Conservation (phyloP, 2,329 filamentous ascomycete genomes). For the Aspergillus fumigatiaffinis region DNA sequence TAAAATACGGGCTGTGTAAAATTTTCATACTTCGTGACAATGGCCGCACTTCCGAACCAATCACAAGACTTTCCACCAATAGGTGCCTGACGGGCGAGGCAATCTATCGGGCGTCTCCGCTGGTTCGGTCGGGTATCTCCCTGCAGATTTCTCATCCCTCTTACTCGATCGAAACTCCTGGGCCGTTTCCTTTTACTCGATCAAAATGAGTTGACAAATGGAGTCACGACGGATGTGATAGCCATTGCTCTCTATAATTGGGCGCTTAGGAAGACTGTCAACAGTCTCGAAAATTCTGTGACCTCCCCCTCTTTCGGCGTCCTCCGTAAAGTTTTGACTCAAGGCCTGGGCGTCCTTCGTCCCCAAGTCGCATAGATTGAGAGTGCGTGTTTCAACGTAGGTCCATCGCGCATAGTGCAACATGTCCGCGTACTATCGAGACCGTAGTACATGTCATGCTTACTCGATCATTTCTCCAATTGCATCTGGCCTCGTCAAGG, state of each 20-base stretch:
- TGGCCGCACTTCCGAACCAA: neutral
- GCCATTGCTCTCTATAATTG: neutral
- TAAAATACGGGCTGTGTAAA: neutral
- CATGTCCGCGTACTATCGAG: neutral
- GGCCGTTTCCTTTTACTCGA: neutral
- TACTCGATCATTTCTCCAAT: neutral
- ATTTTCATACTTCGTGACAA: neutral
- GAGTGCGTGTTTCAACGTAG: too few species aligned
- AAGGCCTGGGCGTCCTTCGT: neutral
- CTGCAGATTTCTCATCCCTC: neutral
- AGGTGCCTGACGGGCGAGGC: neutral
- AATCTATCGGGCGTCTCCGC: conserved; percentile 2
- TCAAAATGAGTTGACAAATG: neutral
- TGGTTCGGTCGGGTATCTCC: neutral
- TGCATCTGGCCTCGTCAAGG: neutral
- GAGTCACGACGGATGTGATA: neutral
- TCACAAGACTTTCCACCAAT: neutral
- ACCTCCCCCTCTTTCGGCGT: neutral
- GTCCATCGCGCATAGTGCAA: neutral
- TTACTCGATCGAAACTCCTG: neutral
- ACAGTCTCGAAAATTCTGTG: neutral
- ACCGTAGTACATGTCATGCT: neutral
- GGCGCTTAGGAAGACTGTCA: neutral
- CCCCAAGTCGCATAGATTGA: neutral
- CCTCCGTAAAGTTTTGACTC: neutral